Conservation (phyloP, 2,329 filamentous ascomycete species). For the Ceratocystis huliohia region DNA sequence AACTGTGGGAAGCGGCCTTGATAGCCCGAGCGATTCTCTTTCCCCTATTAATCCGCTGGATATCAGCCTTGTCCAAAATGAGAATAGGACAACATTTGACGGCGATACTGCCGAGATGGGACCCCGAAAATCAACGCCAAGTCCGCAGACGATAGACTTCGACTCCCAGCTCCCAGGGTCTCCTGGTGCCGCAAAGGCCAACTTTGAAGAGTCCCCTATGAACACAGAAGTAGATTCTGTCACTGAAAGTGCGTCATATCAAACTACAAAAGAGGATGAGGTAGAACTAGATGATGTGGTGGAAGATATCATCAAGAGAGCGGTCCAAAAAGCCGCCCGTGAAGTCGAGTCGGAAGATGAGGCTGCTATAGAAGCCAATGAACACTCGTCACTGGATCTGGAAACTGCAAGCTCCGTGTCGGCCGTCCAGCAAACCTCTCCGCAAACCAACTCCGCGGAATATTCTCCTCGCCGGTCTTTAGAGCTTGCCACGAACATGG, state of each 20-base stretch:
- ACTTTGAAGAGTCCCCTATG: not conserved
- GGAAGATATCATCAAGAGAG: not conserved
- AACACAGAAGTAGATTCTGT: not conserved
- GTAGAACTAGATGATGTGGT: not conserved
- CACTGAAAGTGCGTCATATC: not conserved
- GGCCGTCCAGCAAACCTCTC: not conserved
- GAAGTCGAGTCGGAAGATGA: not conserved
- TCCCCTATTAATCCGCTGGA: not conserved
- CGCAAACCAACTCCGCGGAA: not conserved
- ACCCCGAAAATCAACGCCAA: not conserved
- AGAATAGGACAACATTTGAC: not conserved
- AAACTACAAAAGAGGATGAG: not conserved
- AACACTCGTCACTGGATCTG: not conserved
- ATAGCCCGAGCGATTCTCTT: not conserved
- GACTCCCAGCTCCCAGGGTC: not conserved
- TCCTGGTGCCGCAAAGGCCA: not conserved
- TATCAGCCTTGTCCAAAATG: not conserved
- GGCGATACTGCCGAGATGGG: not conserved
- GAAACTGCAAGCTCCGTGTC: not conserved
- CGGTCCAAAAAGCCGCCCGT: not conserved
- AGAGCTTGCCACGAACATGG: not conserved
- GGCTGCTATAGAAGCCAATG: not conserved
- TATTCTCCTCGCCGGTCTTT: not conserved
- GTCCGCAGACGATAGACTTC: not conserved
- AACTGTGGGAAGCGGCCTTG: not conserved